Conservation (phyloP, 768 basidiomycete species). For the Trametes maxima region DNA sequence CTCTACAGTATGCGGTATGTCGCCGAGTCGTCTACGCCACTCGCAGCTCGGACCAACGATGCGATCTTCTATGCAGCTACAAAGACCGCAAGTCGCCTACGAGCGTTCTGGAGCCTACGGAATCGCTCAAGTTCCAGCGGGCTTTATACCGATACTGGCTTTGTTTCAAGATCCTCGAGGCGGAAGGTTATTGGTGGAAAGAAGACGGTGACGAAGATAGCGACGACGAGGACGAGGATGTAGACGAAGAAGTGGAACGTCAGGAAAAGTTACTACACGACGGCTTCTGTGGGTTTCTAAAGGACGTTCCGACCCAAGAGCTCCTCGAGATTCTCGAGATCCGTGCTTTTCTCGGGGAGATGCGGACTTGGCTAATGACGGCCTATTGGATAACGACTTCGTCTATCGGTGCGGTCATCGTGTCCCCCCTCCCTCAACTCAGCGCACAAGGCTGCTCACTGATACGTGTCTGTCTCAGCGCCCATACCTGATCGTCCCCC, state of each 20-base stretch:
- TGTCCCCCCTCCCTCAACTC: background rate
- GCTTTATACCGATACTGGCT: slow-evolving; percentile 37
- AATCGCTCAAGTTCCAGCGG: slow-evolving; percentile 36
- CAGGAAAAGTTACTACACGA: slow-evolving; percentile 3
- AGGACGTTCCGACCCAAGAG: slow-evolving; percentile 19
- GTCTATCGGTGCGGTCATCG: too few species aligned
- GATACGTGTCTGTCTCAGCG: background rate
- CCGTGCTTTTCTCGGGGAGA: slow-evolving; percentile 27
- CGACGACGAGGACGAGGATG: background rate
- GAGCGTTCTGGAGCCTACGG: slow-evolving; percentile 35
- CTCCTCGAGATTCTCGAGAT: slow-evolving; percentile 27
- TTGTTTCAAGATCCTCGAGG: slow-evolving; percentile 7
- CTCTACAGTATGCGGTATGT: slow-evolving; percentile 43
- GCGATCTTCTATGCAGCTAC: slow-evolving; percentile 33
- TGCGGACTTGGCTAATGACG: background rate
- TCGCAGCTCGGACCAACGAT: too few species aligned
- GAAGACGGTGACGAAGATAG: background rate
- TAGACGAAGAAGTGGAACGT: slow-evolving; percentile 2
- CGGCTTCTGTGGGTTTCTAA: slow-evolving; percentile 7
- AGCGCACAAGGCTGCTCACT: background rate
- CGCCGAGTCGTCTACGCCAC: background rate
- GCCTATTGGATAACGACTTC: too few species aligned
- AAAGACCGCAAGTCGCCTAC: slow-evolving; percentile 38
- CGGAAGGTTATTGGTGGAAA: background rate
- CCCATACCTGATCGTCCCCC: too few species aligned